These are phyloP conservation scores for Trichoderma citrinoviride DNA, from an alignment of 2,329 filamentous ascomycete genomes.

Conservation along the genomic window DNA sequence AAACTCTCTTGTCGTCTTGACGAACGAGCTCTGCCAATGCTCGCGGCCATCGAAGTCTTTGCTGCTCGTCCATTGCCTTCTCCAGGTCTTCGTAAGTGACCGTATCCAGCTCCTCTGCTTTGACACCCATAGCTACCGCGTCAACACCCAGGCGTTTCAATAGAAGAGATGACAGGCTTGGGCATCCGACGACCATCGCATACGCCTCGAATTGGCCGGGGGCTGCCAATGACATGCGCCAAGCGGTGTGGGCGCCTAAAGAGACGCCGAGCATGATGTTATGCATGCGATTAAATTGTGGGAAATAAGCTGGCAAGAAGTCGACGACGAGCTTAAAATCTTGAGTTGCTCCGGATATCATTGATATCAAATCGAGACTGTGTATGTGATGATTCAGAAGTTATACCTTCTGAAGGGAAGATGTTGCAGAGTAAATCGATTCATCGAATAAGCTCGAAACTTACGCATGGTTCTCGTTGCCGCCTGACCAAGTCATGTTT, in stretches of 20 bases:
- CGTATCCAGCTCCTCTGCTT: not conserved
- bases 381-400: too few relatives aligned
- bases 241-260: not conserved
- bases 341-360: slow-evolving; percentile 8
- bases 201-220: not conserved
- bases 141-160: not conserved
- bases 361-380: not conserved
- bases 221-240: not conserved
- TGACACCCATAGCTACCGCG: not conserved
- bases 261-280: slow-evolving; percentile 13
- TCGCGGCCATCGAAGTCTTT: slow-evolving; percentile 9
- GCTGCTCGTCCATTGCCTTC: not conserved
- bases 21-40: not conserved
- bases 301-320: not conserved
- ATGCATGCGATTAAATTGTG: not conserved
- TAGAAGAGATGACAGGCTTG: slow-evolving; percentile 2
- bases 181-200: slow-evolving; percentile 10
- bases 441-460: not conserved
- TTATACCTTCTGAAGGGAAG: too few relatives aligned
- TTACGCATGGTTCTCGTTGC: slow-evolving; percentile 13
- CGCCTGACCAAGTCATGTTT: slow-evolving; percentile 4
- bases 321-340: slow-evolving; percentile 12
- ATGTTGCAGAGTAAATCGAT: too few relatives aligned
- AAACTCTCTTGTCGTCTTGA: not conserved
- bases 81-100: not conserved